These are phyloP conservation scores for Colletotrichum eleusines DNA, from an alignment of 2,329 filamentous ascomycete species.

Conservation along the genomic window DNA sequence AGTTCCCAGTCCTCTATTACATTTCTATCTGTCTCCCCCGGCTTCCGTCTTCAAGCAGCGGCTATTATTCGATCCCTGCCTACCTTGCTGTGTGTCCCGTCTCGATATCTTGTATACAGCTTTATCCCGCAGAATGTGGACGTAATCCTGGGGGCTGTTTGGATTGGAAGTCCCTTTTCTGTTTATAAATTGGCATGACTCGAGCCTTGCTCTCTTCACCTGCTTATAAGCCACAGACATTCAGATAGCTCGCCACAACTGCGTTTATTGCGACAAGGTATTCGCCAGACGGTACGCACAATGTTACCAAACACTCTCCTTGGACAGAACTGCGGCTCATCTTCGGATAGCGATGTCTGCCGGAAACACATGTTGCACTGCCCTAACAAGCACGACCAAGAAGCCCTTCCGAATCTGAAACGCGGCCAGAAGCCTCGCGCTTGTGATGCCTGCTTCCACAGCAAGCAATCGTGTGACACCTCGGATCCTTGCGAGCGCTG, in stretches of 20 bases:
- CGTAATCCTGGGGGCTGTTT: too few species aligned
- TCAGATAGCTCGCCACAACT: slow-evolving; percentile 37
- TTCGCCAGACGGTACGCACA: slow-evolving; percentile 43
- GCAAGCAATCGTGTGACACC: slow-evolving; percentile 48
- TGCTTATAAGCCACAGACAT: slow-evolving; percentile 28
- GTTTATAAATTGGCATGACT: not conserved
- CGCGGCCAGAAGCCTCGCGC: slow-evolving; percentile 47
- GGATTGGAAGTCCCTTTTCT: not conserved
- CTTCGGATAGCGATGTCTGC: slow-evolving; percentile 44
- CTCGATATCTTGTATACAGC: not conserved
- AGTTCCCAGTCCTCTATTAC: not conserved
- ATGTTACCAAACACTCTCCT: too few species aligned
- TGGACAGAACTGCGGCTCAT: not conserved
- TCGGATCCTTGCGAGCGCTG: slow-evolving; percentile 46
- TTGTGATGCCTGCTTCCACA: slow-evolving; percentile 48
- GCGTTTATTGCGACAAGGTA: slow-evolving; percentile 43
- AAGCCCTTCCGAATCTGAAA: slow-evolving; percentile 42
- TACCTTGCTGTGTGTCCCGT: not conserved
- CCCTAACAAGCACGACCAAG: slow-evolving; percentile 35
- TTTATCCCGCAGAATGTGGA: not conserved
- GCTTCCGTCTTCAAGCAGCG: not conserved
- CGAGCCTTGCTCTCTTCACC: not conserved
- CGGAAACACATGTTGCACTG: slow-evolving; percentile 46
- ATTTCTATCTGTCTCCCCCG: not conserved
- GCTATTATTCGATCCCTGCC: too few species aligned